Evolutionary conservation across 2,329 filamentous ascomycete genomes (phyloP), one percentile per base, ranked within the genome.

Genomic region (Colletotrichum falcatum): DNA sequence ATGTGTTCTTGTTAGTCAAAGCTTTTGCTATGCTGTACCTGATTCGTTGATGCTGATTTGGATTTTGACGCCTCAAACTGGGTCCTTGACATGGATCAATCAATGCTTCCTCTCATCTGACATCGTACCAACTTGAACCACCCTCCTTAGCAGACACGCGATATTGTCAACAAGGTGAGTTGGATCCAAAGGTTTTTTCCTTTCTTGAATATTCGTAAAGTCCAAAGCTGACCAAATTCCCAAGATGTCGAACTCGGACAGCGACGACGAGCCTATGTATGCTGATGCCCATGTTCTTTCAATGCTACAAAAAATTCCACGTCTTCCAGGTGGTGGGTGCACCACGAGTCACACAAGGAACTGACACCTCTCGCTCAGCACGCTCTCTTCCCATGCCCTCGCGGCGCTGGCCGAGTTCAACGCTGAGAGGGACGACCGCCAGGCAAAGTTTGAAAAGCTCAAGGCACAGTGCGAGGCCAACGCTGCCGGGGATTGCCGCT

Each of bases 321-420:
- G 33, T 44, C 49, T 35, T 48, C 60, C 23, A 3, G n/a, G n/a
- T 56, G n/a, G n/a, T 39, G 54, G n/a, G n/a, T 39, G 54, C 14
- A 37, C 33, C 35, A 33, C 30, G 20, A 42, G 9, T 44, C 23
- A 14, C 39, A 56, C 39, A n/a, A 39, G 4, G 26, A 11, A 56
- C 48, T 63, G 26, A 56, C 35, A 46, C 35, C 12, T 44, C 35
- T 26, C 5, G n/a, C 26, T 2, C 61, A 91, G 90, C 71, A 84
- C 85, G 70, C 88, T 96, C 70, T 92, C 92, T 7, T 83, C 87
- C 46, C 85, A 88, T 72, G 87, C 93, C 4, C 84, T 95, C 51
- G 87, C 86, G 33, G 90, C 91, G n/a, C 84, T 95, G 68, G 86
- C 91, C 78, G 87, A 91, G 72, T 95, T 96, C 82, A 91, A 93